Evolutionary conservation across 352 stramenopile species (phyloP).

Genomic region (Pythium guiyangense): DNA sequence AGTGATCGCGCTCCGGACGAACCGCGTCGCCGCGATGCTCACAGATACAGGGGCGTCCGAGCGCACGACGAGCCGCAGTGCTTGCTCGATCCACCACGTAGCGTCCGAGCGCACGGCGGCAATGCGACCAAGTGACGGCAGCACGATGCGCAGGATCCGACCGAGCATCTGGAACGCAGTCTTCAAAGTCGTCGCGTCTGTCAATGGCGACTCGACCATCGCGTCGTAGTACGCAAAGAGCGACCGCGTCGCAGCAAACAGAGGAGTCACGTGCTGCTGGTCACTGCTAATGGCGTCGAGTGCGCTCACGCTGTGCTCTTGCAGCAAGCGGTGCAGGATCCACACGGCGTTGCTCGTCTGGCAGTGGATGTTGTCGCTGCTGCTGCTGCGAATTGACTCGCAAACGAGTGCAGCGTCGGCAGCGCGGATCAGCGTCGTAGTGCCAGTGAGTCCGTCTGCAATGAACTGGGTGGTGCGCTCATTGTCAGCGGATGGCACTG

Average conservation of each 20-base stretch:
- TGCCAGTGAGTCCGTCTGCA: slow-evolving; percentile 5
- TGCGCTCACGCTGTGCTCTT: slow-evolving; percentile 4
- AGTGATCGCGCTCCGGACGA: slow-evolving; percentile 10
- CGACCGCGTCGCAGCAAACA: slow-evolving; percentile 1
- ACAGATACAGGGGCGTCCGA: slow-evolving; percentile 1
- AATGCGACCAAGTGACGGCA: slow-evolving; percentile 6
- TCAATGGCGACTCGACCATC: background rate
- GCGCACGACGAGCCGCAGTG: slow-evolving; percentile 6
- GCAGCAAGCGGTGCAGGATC: slow-evolving; percentile 13
- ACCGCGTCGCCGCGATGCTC: slow-evolving; percentile 8
- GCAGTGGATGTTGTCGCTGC: background rate
- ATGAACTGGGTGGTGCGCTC: background rate
- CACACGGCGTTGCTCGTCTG: slow-evolving; percentile 11
- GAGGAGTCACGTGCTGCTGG: background rate
- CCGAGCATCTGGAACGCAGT: slow-evolving; percentile 2
- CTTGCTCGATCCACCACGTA: slow-evolving; percentile 12
- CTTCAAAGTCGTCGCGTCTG: background rate
- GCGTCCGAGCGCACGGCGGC: slow-evolving; percentile 4
- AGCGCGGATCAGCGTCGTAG: slow-evolving; percentile 8
- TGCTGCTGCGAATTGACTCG: background rate
- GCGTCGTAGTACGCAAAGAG: slow-evolving; percentile 9
- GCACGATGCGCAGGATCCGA: slow-evolving; percentile 9
- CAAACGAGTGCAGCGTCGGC: background rate
- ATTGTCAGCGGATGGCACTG: background rate
- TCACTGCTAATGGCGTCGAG: background rate